Evolutionary conservation across 116 monocot species (phyloP).

Genomic region (Trichopus zeylanicus): DNA sequence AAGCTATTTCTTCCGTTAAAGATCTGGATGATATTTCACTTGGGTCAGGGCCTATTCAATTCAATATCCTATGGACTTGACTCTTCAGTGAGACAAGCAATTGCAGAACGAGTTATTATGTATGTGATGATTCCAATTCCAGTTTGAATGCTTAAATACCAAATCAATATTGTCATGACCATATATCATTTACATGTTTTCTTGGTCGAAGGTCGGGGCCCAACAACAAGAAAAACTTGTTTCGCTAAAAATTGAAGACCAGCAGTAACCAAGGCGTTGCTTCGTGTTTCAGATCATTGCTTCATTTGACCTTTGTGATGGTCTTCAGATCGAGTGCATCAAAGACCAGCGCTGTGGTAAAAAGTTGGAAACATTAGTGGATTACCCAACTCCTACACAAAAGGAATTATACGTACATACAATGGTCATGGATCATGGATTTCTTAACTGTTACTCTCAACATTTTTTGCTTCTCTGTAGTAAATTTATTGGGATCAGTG

Average conservation of each 20-base stretch:
- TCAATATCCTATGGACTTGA: conserved; percentile 91
- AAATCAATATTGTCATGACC: not conserved
- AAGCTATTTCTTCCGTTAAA: too few relatives aligned
- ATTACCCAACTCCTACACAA: not conserved
- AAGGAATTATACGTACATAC: not conserved
- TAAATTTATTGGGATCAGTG: too few relatives aligned
- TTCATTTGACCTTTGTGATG: too few relatives aligned
- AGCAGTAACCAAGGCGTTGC: conserved; percentile 13
- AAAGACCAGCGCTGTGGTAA: not conserved
- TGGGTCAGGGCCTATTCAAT: conserved; percentile 95
- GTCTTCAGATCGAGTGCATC: not conserved
- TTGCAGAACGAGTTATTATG: conserved; percentile 65
- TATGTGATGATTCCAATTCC: conserved; percentile 39
- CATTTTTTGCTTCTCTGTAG: not conserved
- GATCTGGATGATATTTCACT: not conserved
- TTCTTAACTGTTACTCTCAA: not conserved
- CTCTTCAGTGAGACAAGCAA: conserved; percentile 77
- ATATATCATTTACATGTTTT: conserved; percentile 12
- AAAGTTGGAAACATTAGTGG: not conserved
- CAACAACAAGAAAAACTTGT: conserved; percentile 65
- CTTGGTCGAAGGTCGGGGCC: conserved; percentile 22
- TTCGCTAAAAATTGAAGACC: conserved; percentile 54
- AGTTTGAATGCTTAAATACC: not conserved
- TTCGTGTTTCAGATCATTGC: not conserved
- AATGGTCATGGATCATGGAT: not conserved